Percentiles rank a stretch among this genome's conserved stretches.
Evolutionary conservation across 352 stramenopile species (phyloP).

Genomic region (Globisporangium spiculum): DNA sequence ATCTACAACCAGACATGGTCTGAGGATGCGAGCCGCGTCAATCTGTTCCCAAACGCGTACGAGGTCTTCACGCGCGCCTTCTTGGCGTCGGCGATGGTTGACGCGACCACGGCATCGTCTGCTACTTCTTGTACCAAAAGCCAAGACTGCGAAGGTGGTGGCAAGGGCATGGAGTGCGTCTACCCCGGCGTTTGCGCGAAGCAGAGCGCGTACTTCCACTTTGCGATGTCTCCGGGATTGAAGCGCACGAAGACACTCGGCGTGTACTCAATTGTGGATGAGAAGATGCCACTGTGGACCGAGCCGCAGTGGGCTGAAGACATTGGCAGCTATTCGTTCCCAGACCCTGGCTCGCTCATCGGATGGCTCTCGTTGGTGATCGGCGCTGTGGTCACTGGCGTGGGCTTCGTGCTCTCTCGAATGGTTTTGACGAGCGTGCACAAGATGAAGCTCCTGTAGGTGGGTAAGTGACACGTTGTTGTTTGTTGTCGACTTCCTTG

Average conservation of each 20-base stretch:
- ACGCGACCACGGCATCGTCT: constrained; percentile 28
- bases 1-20: constrained; percentile 55
- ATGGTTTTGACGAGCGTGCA: constrained; percentile 61
- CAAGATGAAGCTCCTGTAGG: constrained; percentile 84
- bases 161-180: constrained; percentile 68
- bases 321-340: constrained; percentile 79
- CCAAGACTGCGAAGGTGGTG: constrained; percentile 48
- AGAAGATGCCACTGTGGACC: constrained; percentile 67
- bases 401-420: constrained; percentile 39
- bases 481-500: background rate
- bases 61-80: constrained; percentile 76
- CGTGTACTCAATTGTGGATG: constrained; percentile 64
- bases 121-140: constrained; percentile 45
- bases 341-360: constrained; percentile 66
- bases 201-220: constrained; percentile 71
- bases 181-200: constrained; percentile 65
- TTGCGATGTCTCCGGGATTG: constrained; percentile 68
- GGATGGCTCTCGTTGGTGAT: constrained; percentile 66
- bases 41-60: constrained; percentile 80
- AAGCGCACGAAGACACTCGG: constrained; percentile 43
- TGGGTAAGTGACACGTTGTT: background rate
- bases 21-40: constrained; percentile 47
- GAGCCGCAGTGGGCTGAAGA: constrained; percentile 66
- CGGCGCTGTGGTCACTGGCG: constrained; percentile 41
- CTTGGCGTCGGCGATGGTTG: constrained; percentile 55